phyloP scores from a whole-genome alignment of 2,329 filamentous ascomycete genomes.

The Diaporthe amygdali region DNA sequence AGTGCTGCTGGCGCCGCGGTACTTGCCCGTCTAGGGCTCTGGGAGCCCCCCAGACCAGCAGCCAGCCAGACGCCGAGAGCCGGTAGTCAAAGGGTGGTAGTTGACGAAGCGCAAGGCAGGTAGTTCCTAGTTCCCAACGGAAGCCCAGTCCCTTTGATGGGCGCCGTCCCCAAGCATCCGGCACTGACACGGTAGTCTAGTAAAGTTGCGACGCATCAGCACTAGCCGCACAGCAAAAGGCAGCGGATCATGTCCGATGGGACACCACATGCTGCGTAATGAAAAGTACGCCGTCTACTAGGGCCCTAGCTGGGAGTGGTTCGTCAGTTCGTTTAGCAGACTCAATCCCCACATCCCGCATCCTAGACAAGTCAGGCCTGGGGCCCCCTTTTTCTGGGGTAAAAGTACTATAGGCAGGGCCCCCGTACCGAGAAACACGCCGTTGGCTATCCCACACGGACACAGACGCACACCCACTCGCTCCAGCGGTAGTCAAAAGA shows the following conservation, averaged over 20 bases:
- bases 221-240: constrained; percentile 13
- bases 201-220: constrained; percentile 4
- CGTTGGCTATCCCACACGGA: background rate
- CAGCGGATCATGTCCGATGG: constrained; percentile 12
- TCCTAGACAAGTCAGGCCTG: background rate
- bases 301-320: background rate
- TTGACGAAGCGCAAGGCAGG: background rate
- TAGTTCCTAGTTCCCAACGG: background rate
- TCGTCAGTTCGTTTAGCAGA: background rate
- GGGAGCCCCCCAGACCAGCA: background rate
- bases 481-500: background rate
- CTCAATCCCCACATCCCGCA: constrained; percentile 11
- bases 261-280: background rate
- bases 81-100: background rate
- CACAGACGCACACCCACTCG: background rate
- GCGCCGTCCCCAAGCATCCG: background rate
- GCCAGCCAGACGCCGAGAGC: background rate
- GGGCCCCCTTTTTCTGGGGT: constrained; percentile 3
- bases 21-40: background rate
- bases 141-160: background rate
- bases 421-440: background rate
- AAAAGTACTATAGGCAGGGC: background rate
- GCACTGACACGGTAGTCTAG: background rate
- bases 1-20: background rate
- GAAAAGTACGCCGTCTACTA: background rate